Base-by-base conservation (phyloP, 1,284 basidiomycete species). In the Tremellales sp. region DNA sequence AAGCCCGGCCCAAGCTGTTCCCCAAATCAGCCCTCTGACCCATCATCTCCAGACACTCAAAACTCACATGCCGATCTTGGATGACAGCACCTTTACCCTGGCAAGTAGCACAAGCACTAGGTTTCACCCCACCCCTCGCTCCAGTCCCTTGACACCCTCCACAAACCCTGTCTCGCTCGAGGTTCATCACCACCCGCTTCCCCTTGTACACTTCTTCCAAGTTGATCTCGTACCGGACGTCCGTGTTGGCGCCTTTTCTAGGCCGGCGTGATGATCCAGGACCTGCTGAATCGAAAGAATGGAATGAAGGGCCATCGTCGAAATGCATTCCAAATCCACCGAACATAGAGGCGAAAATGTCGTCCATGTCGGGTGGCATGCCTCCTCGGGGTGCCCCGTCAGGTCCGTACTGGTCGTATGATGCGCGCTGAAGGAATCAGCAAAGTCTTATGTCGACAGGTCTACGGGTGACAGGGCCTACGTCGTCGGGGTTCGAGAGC, bases 191-290 rank as follows among this genome's bases (percentile, higher is more conserved):
- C 42, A 94, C 85, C 13, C 81, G 82, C 72, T 92, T 93, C 27
- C 94, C 94, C 53, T 86, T 87, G 75, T 91, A 97, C 24, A 94
- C 77, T 68, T 97, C 93, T 70, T 96, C 91, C 29, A 98, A 79
- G 3, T 87, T 85, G 50, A 97, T 89, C 17, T 87, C 80, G 67
- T 94, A 88, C 2, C 84, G 81, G 56, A 96, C 84, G 29, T 84
- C 77, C 6, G 86, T 84, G 70, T 91, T 85, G 56, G 84, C 42
- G 72, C 79, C 70, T 76, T 75, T 53, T 76, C 73, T 29, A 58
- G 74, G 65, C 70, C 67, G 64, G 66, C 73, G 58, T 65, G 77
- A 46, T 64, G 73, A 51, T 61, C 72, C 44, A 0, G 53, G 43
- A 41, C 75, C 78, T 48, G 76, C 78, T 80, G 80, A 60, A 85